Percentiles rank a stretch among this genome's conserved stretches.
These are phyloP conservation scores for Voacanga thouarsii DNA, from an alignment of 257 asterid genomes.

Conservation along the genomic window DNA sequence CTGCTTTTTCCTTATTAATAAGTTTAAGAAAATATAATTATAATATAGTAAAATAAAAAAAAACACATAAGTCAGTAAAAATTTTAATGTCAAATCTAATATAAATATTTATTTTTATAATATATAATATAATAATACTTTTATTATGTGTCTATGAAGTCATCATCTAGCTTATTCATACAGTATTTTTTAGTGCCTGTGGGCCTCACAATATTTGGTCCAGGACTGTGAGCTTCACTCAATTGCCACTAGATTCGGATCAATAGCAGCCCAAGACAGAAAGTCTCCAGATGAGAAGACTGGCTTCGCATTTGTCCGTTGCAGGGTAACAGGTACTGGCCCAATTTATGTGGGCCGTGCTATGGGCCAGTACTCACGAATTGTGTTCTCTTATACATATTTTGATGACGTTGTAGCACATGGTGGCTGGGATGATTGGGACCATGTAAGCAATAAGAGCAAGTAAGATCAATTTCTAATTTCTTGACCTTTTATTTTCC, in stretches of 20 bases:
- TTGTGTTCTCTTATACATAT: constrained; percentile 64
- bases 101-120: too few species aligned
- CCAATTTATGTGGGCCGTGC: constrained; percentile 88
- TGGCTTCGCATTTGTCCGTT: constrained; percentile 68
- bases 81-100: too few species aligned
- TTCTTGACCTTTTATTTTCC: too few species aligned
- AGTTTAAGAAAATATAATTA: not conserved
- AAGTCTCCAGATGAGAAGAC: constrained; percentile 55
- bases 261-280: constrained; percentile 82
- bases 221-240: constrained; percentile 84
- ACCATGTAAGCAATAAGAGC: constrained; percentile 71
- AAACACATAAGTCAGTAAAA: too few species aligned
- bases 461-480: constrained; percentile 31
- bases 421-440: constrained; percentile 99
- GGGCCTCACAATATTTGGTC: not conserved
- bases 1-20: constrained; percentile 2
- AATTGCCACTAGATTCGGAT: constrained; percentile 73
- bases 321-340: constrained; percentile 72
- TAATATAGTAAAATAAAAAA: not conserved
- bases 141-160: too few species aligned
- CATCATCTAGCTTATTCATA: too few species aligned
- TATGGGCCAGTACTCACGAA: constrained; percentile 84
- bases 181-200: too few species aligned
- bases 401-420: constrained; percentile 73
- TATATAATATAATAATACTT: too few species aligned